Evolutionary conservation across 805 yeast genomes (phyloP), one percentile per base, ranked within the genome.

Genomic region (Teunomyces stri): DNA sequence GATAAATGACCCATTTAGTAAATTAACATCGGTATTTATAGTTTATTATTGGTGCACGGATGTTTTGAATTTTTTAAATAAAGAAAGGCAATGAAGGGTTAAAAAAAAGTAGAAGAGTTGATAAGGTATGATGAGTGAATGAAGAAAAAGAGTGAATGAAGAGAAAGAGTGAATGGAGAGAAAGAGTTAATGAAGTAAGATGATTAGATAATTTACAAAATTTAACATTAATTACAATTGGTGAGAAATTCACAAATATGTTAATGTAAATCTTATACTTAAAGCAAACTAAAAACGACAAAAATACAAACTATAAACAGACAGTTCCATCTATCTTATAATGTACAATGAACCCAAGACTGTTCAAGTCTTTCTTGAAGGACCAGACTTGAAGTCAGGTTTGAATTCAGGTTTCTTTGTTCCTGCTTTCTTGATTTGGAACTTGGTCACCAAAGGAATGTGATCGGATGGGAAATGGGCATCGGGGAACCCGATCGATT

Each of bases 401-500:
- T 70, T 73, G 56, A 73, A 70, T 51, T 73, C 77, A 11, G 72
- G 66, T 59, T 69, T 65, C 52, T 64, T 66, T 12, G 59, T 57
- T 15, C 61, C 62, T 42, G 64, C 57, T 57, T 80, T 82, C 59
- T 79, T 81, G 60, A 90, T 80, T 58, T 83, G 88, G 59, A 92
- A 85, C 63, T 84, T 82, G 15, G 91, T 76, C 47, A 89, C 79
- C 51, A 92, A 71, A n/a, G 97, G 91, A 58, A 92, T 80, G 69
- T 92, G 98, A 67, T 92, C 98, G 42, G 96, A 88, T 20, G 98
- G 97, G 71, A 85, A 87, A 64, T 90, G 88, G 18, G 90, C 89
- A 61, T 89, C 89, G 16, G 99, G 99, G 66, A 94, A 83, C 6
- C 98, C 99, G 62, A 94, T 85, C 51, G 82, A 82, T 55, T 84